These are phyloP conservation scores for Anethum foeniculum DNA, from an alignment of 140 eudicot genomes.

Conservation along the genomic window DNA sequence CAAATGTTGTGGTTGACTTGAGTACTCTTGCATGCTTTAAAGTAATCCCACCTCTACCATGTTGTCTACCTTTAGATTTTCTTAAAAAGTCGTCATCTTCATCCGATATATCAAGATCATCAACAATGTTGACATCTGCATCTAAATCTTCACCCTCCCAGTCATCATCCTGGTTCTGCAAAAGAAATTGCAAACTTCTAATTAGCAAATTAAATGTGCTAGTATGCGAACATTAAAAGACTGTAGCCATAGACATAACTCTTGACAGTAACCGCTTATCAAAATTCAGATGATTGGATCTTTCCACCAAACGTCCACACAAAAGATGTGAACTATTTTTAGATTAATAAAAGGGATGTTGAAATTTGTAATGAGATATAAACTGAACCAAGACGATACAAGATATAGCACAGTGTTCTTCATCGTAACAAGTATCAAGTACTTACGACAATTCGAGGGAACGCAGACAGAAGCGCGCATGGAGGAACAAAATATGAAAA, in stretches of 20 bases:
- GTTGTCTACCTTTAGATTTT: constrained; percentile 59
- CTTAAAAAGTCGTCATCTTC: constrained; percentile 48
- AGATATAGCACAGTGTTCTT: background rate
- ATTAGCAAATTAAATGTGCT: background rate
- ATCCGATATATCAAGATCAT: constrained; percentile 65
- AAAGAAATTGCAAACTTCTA: background rate
- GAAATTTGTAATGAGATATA: background rate
- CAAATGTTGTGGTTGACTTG: constrained; percentile 35
- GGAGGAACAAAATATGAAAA: background rate
- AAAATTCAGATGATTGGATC: background rate
- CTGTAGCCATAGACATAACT: background rate
- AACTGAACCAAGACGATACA: background rate
- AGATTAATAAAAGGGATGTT: background rate
- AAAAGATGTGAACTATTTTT: background rate
- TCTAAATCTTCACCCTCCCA: constrained; percentile 83
- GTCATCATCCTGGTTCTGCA: constrained; percentile 62
- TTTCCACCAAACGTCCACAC: background rate
- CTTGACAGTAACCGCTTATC: background rate
- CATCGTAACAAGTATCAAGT: background rate
- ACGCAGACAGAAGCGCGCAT: background rate
- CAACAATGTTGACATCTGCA: constrained; percentile 64
- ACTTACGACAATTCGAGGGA: background rate
- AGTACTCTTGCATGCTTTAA: constrained; percentile 44
- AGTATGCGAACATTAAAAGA: background rate
- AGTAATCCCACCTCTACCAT: constrained; percentile 43